Evolutionary conservation across 116 monocot genomes (phyloP).

Genomic region (Cymodocea nodosa): DNA sequence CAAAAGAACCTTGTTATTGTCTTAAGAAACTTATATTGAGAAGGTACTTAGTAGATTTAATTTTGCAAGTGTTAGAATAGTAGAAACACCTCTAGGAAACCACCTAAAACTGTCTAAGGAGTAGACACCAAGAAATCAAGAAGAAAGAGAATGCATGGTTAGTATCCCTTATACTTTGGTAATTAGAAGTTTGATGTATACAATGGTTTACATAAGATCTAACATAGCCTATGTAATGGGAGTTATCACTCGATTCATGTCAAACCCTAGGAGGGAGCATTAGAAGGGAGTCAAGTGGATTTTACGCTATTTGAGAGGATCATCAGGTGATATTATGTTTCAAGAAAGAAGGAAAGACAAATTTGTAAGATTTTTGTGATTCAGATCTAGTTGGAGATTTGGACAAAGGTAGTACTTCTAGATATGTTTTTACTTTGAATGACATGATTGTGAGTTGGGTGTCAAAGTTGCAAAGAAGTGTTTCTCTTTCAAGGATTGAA

Average conservation of each 20-base stretch:
- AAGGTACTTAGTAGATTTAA: no score
- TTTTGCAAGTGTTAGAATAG: no score
- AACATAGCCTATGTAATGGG: not conserved
- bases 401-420: not conserved
- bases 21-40: no score
- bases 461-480: not conserved
- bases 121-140: no score
- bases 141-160: no score
- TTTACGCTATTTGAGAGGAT: not conserved
- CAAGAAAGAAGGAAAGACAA: not conserved
- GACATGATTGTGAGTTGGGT: not conserved
- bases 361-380: slow-evolving; percentile 4
- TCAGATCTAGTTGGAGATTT: not conserved
- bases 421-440: not conserved
- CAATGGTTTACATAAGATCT: slow-evolving; percentile 1
- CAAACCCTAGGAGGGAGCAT: slow-evolving; percentile 3
- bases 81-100: no score
- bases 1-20: no score
- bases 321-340: not conserved
- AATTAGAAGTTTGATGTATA: not conserved
- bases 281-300: not conserved
- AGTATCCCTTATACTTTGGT: not conserved
- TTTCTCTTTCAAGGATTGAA: not conserved
- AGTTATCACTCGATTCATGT: not conserved
- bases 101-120: no score